Evolutionary conservation across 495 filamentous ascomycete genomes (phyloP), one percentile per base, ranked within the genome.

Genomic region (Aspergillus sclerotiicarbonarius): DNA sequence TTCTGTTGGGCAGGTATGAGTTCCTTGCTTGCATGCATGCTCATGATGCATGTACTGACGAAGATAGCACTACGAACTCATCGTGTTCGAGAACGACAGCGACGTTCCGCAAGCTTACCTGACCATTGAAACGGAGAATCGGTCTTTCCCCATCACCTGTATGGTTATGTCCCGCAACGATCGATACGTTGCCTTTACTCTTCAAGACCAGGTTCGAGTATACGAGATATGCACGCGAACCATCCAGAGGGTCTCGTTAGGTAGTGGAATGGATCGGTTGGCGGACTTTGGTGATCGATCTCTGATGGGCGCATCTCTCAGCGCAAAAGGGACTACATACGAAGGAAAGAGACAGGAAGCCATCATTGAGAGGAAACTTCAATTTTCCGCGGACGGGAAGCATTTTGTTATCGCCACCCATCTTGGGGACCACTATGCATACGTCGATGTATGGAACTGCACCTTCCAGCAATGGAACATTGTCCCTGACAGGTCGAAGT

Each of bases 151-250:
- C 10, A 54, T 53, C 10, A 61, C 55, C 25, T 62, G 54, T 48
- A 69, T 69, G 61, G 61, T 59, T 8, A 66, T 69, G 61, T 69
- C 66, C 39, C 66, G 66, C 9, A 57, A 69, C 32, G 66, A 69
- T 49, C 39, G 51, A 58, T 66, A 64, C 37, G 59, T 69, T 15
- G 66, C 66, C 4, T 64, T 69, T 25, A 61, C 63, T 2, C 46
- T 69, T 33, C 58, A 64, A 41, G 59, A 66, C n/a, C 50, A 66
- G 20, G 52, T 69, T 31, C 59, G 58, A 20, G 50, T 66, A 0
- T 69, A 69, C 51, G 60, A 69, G 35, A 58, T 68, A 8, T 43
- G 44, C 16, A 43, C 33, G 9, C 52, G 50, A n/a, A 43, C 37
- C 19, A 63, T 69, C 46, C 47, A 53, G 25, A 61, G 51, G 19